Evolutionary conservation across 2,329 filamentous ascomycete genomes (phyloP).

Genomic region (Fusarium sulawesiense): DNA sequence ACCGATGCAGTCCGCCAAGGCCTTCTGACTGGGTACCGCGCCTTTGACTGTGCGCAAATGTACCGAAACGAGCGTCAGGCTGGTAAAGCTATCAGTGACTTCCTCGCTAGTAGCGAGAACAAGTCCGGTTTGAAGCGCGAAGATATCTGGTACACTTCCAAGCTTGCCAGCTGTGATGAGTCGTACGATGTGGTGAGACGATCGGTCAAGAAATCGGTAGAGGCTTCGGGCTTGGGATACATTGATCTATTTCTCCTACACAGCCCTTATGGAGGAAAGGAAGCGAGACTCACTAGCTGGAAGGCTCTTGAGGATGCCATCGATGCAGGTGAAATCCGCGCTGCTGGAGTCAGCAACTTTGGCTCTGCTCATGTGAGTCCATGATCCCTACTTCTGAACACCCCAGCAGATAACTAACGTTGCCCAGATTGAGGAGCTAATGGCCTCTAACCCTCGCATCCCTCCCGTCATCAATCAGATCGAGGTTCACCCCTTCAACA

Average conservation of each 20-base stretch:
- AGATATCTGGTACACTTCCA: constrained; percentile 84
- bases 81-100: constrained; percentile 72
- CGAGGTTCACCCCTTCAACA: constrained; percentile 86
- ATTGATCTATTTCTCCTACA: constrained; percentile 85
- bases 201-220: constrained; percentile 73
- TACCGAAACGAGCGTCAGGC: constrained; percentile 77
- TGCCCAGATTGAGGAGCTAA: constrained; percentile 72
- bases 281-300: constrained; percentile 78
- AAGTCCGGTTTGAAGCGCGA: constrained; percentile 67
- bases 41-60: constrained; percentile 66
- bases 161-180: constrained; percentile 73
- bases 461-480: constrained; percentile 81
- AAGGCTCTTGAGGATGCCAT: constrained; percentile 81
- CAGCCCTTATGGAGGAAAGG: constrained; percentile 79
- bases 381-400: rapidly evolving
- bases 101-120: constrained; percentile 62
- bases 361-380: constrained; percentile 75
- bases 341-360: constrained; percentile 82
- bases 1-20: constrained; percentile 67
- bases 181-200: constrained; percentile 74
- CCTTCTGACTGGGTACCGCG: constrained; percentile 64
- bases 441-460: constrained; percentile 70
- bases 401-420: background rate
- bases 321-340: constrained; percentile 74
- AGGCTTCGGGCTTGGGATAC: constrained; percentile 75